Evolutionary conservation across 179 eudicot species (phyloP).

Genomic region (Vitellaria paradoxa): DNA sequence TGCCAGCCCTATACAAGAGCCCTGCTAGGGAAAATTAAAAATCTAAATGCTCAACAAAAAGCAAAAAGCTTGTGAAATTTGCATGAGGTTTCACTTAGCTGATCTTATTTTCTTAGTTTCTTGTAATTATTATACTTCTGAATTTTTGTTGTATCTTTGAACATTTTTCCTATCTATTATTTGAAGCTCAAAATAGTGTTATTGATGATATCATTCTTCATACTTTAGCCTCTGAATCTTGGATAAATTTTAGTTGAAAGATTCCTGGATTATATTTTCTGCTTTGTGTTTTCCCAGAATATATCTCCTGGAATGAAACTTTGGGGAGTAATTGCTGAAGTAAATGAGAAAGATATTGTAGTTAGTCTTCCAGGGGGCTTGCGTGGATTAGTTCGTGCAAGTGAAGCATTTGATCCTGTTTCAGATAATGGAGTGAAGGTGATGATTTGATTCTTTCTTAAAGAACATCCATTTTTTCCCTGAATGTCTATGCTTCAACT

Average conservation of each 20-base stretch:
- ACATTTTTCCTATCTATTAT: background rate
- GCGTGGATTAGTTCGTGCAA: slow-evolving; percentile 87
- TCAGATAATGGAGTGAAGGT: slow-evolving; percentile 36
- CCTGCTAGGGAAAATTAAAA: no score
- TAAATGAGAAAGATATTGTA: slow-evolving; percentile 85
- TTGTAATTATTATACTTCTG: background rate
- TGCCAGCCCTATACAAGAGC: no score
- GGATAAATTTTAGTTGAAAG: background rate
- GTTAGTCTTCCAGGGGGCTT: slow-evolving; percentile 95
- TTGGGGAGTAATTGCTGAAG: slow-evolving; percentile 90
- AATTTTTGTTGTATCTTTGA: background rate
- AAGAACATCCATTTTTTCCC: background rate
- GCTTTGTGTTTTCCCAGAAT: slow-evolving; percentile 47
- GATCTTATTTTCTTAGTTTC: background rate
- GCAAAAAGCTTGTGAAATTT: no score
- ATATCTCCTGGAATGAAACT: slow-evolving; percentile 91
- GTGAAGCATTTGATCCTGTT: slow-evolving; percentile 69
- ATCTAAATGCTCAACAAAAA: no score
- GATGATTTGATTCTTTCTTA: slow-evolving; percentile 12
- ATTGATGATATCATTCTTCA: background rate
- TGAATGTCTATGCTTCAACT: background rate
- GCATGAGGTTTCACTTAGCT: background rate
- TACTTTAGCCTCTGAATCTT: background rate
- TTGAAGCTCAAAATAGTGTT: background rate
- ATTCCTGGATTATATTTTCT: background rate